Conservation (phyloP, 2,329 filamentous ascomycete genomes). For the Zopfia rhizophila region DNA sequence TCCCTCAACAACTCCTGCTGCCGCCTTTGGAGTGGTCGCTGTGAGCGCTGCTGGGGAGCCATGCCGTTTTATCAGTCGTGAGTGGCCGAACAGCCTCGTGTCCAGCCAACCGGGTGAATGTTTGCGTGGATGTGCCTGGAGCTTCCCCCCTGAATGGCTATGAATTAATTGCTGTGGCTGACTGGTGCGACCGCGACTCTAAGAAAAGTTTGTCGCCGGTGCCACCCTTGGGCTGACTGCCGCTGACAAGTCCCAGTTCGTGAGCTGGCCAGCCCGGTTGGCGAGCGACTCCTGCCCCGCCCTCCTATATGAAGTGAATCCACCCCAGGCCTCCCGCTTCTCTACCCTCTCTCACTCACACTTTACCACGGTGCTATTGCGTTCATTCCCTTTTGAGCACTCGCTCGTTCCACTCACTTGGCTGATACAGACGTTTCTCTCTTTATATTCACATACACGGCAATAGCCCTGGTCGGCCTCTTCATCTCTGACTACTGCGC, state of each 20-base stretch:
- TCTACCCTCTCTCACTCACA: constrained; percentile 34
- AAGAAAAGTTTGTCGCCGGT: constrained; percentile 42
- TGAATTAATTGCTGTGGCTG: constrained; percentile 28
- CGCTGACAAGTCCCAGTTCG: constrained; percentile 21
- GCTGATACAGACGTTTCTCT: constrained; percentile 47
- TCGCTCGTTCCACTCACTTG: constrained; percentile 55
- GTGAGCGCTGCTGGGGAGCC: background rate
- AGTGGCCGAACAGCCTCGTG: constrained; percentile 6
- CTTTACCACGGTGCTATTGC: constrained; percentile 46
- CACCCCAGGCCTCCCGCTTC: constrained; percentile 35
- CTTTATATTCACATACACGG: constrained; percentile 46
- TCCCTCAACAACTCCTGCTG: constrained; percentile 15
- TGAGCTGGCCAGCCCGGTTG: constrained; percentile 22
- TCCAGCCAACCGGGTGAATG: constrained; percentile 21
- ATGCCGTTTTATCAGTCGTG: constrained; percentile 1
- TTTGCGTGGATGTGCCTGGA: constrained; percentile 23
- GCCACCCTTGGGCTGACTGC: constrained; percentile 24
- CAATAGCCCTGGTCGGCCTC: constrained; percentile 57
- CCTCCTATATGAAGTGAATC: constrained; percentile 39
- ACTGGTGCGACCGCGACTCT: constrained; percentile 31
- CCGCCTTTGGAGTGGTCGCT: constrained; percentile 9
- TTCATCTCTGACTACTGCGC: constrained; percentile 36
- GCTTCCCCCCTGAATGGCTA: constrained; percentile 32
- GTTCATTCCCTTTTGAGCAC: constrained; percentile 51
- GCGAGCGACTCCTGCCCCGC: constrained; percentile 26